A percentile compares a stretch with the other conserved stretches of the same genome.
Evolutionary conservation across 371 early-diverging fungal species (phyloP).

Genomic region (Actinomortierella ambigua): DNA sequence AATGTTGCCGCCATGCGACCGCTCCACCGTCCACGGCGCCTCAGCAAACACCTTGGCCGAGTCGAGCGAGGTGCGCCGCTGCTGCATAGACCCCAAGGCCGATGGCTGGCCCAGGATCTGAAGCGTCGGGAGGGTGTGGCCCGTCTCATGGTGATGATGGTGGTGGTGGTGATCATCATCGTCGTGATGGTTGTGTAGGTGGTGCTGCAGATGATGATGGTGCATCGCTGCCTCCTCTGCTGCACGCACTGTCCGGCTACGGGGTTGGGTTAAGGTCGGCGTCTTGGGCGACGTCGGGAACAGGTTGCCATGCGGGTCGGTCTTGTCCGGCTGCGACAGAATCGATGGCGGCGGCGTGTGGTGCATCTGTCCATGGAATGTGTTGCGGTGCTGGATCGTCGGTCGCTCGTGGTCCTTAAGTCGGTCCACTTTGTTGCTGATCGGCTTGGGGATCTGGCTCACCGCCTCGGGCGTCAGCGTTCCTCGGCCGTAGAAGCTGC

Average conservation of each 20-base stretch:
- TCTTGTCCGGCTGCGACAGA: constrained; percentile 18
- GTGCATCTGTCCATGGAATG: constrained; percentile 19
- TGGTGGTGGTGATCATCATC: constrained; percentile 5
- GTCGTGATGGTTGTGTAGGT: constrained; percentile 8
- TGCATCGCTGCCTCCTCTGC: not conserved
- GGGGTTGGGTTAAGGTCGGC: constrained; percentile 29
- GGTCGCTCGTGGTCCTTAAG: constrained; percentile 25
- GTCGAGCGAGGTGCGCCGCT: constrained; percentile 49
- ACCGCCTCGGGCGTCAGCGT: constrained; percentile 16
- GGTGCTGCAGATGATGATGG: not conserved
- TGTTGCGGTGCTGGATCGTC: constrained; percentile 14
- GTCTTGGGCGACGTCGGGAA: constrained; percentile 27
- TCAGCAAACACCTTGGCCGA: constrained; percentile 55
- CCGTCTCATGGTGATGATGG: constrained; percentile 3
- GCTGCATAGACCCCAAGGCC: too few relatives aligned
- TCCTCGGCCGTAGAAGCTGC: too few relatives aligned
- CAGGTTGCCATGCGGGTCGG: constrained; percentile 10
- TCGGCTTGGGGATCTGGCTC: constrained; percentile 21
- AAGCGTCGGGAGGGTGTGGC: not conserved
- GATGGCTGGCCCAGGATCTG: not conserved
- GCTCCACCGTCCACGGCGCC: constrained; percentile 70
- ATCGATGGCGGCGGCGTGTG: constrained; percentile 29
- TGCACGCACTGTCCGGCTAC: constrained; percentile 19
- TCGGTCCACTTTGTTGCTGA: constrained; percentile 31
- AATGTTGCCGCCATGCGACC: constrained; percentile 81